phyloP scores from a whole-genome alignment of 768 basidiomycete species.

The Hortiboletus campestris region DNA sequence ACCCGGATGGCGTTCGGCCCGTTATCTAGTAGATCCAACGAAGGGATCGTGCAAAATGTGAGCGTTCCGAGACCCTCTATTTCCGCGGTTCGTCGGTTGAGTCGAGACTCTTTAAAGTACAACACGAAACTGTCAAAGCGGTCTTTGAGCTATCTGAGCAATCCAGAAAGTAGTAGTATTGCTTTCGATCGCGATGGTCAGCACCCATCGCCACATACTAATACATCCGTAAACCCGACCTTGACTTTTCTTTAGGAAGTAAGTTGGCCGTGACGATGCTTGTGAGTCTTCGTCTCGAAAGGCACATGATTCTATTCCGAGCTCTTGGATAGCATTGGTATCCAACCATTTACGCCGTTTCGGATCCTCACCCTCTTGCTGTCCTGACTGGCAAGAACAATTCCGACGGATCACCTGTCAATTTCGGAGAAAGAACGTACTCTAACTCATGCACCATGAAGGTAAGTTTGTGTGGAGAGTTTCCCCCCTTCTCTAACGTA shows the following conservation, averaged over 20 bases:
- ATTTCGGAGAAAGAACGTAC: slow-evolving; percentile 52
- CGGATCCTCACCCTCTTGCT: slow-evolving; percentile 69
- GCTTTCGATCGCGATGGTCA: slow-evolving; percentile 66
- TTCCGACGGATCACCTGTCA: slow-evolving; percentile 53
- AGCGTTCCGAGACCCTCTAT: not conserved
- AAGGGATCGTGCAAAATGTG: slow-evolving; percentile 52
- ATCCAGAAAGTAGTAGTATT: slow-evolving; percentile 69
- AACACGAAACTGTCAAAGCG: slow-evolving; percentile 46
- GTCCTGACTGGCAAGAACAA: slow-evolving; percentile 57
- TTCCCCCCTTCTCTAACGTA: not conserved
- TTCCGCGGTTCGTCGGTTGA: slow-evolving; percentile 24
- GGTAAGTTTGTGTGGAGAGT: slow-evolving; percentile 41
- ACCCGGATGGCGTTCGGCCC: slow-evolving; percentile 72
- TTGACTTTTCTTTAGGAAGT: slow-evolving; percentile 41
- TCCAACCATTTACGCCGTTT: slow-evolving; percentile 68
- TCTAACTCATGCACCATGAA: slow-evolving; percentile 79
- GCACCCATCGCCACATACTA: slow-evolving; percentile 4
- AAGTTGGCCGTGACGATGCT: slow-evolving; percentile 67
- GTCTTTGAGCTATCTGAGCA: slow-evolving; percentile 39
- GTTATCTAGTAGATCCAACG: slow-evolving; percentile 37
- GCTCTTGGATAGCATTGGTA: slow-evolving; percentile 50
- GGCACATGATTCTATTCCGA: not conserved
- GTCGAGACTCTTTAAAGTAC: slow-evolving; percentile 41
- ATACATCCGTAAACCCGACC: not conserved
- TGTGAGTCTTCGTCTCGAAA: slow-evolving; percentile 37